Base-by-base conservation (phyloP, 176 grass and related monocot species). In the Stipa capillata region DNA sequence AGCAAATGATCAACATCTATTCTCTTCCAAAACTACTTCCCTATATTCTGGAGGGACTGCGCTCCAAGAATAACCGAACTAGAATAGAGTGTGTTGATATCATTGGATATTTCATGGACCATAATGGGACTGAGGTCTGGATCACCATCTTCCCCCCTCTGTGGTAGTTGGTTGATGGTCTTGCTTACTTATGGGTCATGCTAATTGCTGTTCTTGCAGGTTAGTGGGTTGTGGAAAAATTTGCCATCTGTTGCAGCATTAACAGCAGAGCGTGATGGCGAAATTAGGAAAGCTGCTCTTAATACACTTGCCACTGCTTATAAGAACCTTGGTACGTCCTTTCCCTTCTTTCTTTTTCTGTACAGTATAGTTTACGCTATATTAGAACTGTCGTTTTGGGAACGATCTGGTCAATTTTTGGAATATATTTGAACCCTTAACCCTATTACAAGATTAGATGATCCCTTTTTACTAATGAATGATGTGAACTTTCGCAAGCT, bases 81-180 rank as follows among this genome's bases (percentile, higher is more conserved):
- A 92, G 97, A 70, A 93, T 99, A 83, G 97, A 99, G 73, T 99
- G 97, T 60, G 92, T 92, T 56, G 97, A 99, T 88, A 89, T 99
- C 72, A 75, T 96, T 79, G 97, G 93, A 77, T 95, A 87, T 86
- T 81, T 99, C 54, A 81, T 99, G 83, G 97, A 99, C 40, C 90
- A 86, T 86, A 82, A 96, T 72, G 88, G 86, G 66, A 72, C 88
- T 69, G 97, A 99, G 97, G 97, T 99, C 55, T 78, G 31, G 2
- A 65, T 80, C 13, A 2, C 69, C 54, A 18, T 44, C 7, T 17
- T 15, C 10, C 5, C n/a, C 44, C 13, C 16, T 48, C 20, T 79
- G 7, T 54, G 24, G 29, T 13, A 24, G 48, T 47, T 35, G 47
- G 74, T 82, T 54, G 5, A 55, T 80, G 6, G 47, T 74, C 35